Evolutionary conservation across 352 stramenopile genomes (phyloP), one percentile per base, ranked within the genome.

Genomic region (Blastocystis hominis): DNA sequence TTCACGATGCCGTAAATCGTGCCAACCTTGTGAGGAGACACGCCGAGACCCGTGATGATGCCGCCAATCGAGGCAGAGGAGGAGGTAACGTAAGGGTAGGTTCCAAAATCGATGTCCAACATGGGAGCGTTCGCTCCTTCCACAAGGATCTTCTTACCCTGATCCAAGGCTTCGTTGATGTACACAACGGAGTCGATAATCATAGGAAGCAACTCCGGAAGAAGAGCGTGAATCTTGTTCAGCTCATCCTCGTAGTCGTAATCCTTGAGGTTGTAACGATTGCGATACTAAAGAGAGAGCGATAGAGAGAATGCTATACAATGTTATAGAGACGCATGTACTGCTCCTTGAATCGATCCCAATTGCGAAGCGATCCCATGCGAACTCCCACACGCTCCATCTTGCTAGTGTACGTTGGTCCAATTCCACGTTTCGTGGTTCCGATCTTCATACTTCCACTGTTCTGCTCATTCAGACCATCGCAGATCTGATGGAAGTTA

Each of bases 31-130:
- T 90, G 66, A 3, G 89, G 89, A 24, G 86, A 86, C 4, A 91
- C 66, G 46, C 89, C 89, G 34, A 91, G 46, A 34, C 89, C 89
- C 20, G 97, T 98, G 91, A 96, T 95, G 47, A 99, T 95, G 89
- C 93, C 96, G 77, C 97, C 96, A 86, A 98, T 96, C 61, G 94
- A 97, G 61, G 97, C 96, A 90, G 98, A 98, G 80, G 94, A 98
- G 61, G 95, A 98, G 46, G 97, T 99, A 59, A 99, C 97, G 91
- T 97, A 99, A 54, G 96, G 97, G 92, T 99, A 99, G 66, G 96
- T 99, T 75, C 97, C 97, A 89, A 98, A 98, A 91, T 99, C 97
- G 91, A 98, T 98, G 91, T 99, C 97, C 56, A 99, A 92, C 96
- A 99, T 98, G 34, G 95, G 98, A 3, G 97, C 97, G 91, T 99